These are phyloP conservation scores for Saccharomyces hybrid DNA, from an alignment of 1,139 yeast genomes.

Conservation along the genomic window DNA sequence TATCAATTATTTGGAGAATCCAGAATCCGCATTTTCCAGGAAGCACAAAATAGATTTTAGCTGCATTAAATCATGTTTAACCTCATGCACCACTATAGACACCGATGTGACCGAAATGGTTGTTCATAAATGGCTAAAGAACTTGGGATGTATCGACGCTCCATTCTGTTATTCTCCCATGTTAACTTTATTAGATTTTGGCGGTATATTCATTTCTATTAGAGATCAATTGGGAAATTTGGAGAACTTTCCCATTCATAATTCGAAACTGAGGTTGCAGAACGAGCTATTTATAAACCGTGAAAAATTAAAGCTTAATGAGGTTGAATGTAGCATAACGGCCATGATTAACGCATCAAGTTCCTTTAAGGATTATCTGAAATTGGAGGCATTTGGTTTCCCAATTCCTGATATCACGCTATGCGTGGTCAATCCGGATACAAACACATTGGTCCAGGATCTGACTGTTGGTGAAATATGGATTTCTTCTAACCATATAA, in stretches of 20 bases:
- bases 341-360: slow-evolving; percentile 29
- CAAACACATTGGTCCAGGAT: slow-evolving; percentile 73
- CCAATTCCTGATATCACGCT: slow-evolving; percentile 92
- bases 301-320: slow-evolving; percentile 70
- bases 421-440: slow-evolving; percentile 90
- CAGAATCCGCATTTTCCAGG: slow-evolving; percentile 76
- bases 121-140: slow-evolving; percentile 86
- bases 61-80: slow-evolving; percentile 79
- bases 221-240: slow-evolving; percentile 69
- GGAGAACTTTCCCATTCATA: slow-evolving; percentile 28
- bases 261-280: slow-evolving; percentile 23
- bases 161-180: slow-evolving; percentile 82
- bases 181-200: slow-evolving; percentile 84
- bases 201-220: slow-evolving; percentile 90
- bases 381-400: slow-evolving; percentile 89
- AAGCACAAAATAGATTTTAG: slow-evolving; percentile 74
- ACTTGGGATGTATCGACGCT: slow-evolving; percentile 77
- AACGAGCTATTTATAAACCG: slow-evolving; percentile 70
- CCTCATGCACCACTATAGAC: slow-evolving; percentile 87
- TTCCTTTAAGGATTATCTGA: slow-evolving; percentile 38
- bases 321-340: slow-evolving; percentile 43
- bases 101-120: slow-evolving; percentile 88
- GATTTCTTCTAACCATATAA: slow-evolving; percentile 42
- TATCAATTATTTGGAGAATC: slow-evolving; percentile 86
- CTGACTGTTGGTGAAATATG: slow-evolving; percentile 96